A percentile compares a stretch with the other conserved stretches of the same genome.
Evolutionary conservation across 768 basidiomycete genomes (phyloP).

Genomic region (Xerocomellus chrysenteron): DNA sequence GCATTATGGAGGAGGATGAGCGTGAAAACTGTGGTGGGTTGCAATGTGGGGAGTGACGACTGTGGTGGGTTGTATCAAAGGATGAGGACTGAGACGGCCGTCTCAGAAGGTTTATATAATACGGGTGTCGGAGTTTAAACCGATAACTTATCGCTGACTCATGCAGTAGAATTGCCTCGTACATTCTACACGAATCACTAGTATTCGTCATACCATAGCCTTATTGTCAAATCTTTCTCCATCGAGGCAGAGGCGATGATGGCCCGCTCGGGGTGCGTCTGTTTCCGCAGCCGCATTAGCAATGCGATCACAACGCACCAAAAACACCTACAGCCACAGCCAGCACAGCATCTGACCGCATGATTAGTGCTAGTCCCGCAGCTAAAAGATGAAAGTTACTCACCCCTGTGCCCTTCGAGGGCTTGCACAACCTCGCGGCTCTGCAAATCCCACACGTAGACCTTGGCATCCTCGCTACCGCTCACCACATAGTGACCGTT

Average conservation of each 20-base stretch:
- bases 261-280: constrained; percentile 75
- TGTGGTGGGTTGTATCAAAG: constrained; percentile 6
- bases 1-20: constrained; percentile 17
- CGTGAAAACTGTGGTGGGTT: too few relatives aligned
- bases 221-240: constrained; percentile 85
- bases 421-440: constrained; percentile 71
- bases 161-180: constrained; percentile 5
- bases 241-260: constrained; percentile 88
- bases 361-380: neutral
- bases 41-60: neutral
- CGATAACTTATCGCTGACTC: constrained; percentile 16
- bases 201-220: constrained; percentile 67
- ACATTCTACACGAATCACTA: constrained; percentile 6
- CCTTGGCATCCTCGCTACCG: constrained; percentile 87
- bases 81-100: neutral
- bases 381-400: constrained; percentile 5
- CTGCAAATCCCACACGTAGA: constrained; percentile 90
- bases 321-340: constrained; percentile 63
- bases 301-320: constrained; percentile 2
- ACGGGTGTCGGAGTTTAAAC: constrained; percentile 13
- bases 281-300: constrained; percentile 11
- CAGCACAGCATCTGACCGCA: constrained; percentile 56
- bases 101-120: constrained; percentile 16
- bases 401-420: constrained; percentile 81
- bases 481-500: constrained; percentile 72